Evolutionary conservation across 805 yeast genomes (phyloP), one percentile per base, ranked within the genome.

Genomic region (Grigorovia jiainica): DNA sequence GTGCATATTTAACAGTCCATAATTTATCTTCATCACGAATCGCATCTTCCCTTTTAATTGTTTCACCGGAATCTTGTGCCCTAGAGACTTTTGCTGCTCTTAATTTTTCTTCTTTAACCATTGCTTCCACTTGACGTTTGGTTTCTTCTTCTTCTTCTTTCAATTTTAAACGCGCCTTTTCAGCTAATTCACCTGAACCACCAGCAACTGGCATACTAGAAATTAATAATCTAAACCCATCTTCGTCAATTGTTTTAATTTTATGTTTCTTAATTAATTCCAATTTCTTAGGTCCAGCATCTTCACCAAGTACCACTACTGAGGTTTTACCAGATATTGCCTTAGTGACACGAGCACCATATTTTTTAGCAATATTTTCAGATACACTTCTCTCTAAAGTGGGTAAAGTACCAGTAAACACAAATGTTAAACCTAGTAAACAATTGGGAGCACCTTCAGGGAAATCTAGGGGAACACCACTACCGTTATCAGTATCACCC

Each of bases 271-370:
- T 80, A 49, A 94, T 90, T 54, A 80, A 85, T 52, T 76, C 76
- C 34, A 92, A 77, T 61, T 92, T 92, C n/a, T 87, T 78, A 2
- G 97, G 97, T 0, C 98, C 98, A 2, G 98, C 97, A 50, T 92
- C 97, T 40, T 74, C 87, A 7, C 98, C 98, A 24, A 92, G 70
- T 1, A 92, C 97, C 2, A 90, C 95, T 36, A 87, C 69, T 19
- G 87, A 75, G 1, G 98, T 92, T 54, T 82, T 85, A 9, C 86
- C 77, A 43, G 92, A 83, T 20, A 90, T 81, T 0, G 95, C 75
- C 51, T 85, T 78, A 4, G 94, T 85, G 15, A 90, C 95, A 52
- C 79, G 79, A 3, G 95, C 98, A 13, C 98, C 98, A 54, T 90
- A 87, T 48, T 74, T 72, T 52, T 85, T 80, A 5, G 96, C 95